Conservation (phyloP, 2,329 filamentous ascomycete species). For the Arthrinium phaeospermum region DNA sequence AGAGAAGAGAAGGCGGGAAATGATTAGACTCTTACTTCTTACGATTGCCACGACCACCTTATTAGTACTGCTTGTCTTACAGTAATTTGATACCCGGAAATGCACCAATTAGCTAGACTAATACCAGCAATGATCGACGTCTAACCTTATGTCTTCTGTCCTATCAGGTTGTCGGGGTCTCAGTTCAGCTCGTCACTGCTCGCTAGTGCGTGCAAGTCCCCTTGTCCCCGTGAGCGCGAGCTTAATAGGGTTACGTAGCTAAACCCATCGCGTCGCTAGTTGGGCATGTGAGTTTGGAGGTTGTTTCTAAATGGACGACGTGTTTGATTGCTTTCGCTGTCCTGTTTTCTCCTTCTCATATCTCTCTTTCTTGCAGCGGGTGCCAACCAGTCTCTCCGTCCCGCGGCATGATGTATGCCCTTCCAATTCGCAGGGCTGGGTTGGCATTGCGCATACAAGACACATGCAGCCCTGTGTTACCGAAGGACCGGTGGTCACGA, state of each 20-base stretch:
- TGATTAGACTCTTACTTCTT: not conserved
- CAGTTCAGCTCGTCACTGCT: not conserved
- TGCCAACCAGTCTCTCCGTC: not conserved
- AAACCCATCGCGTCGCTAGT: not conserved
- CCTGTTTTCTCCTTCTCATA: not conserved
- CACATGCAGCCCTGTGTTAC: not conserved
- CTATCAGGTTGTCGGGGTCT: not conserved
- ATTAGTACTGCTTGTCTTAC: not conserved
- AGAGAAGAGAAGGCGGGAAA: not conserved
- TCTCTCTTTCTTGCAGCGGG: not conserved
- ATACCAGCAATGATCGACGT: not conserved
- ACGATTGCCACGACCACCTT: not conserved
- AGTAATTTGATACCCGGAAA: constrained; percentile 6
- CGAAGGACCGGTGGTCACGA: not conserved
- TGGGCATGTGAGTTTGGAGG: not conserved
- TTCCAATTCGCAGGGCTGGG: not conserved
- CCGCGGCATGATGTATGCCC: not conserved
- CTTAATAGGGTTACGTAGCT: not conserved
- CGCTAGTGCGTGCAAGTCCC: not conserved
- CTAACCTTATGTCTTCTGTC: not conserved
- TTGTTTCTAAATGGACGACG: not conserved
- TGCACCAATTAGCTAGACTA: constrained; percentile 1
- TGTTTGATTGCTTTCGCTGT: not conserved
- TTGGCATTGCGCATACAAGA: not conserved
- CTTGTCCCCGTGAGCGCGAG: not conserved